A percentile compares a stretch with the other conserved stretches of the same genome.
Evolutionary conservation across 306 rosid genomes (phyloP).

Genomic region (Begonia fuchsioides): DNA sequence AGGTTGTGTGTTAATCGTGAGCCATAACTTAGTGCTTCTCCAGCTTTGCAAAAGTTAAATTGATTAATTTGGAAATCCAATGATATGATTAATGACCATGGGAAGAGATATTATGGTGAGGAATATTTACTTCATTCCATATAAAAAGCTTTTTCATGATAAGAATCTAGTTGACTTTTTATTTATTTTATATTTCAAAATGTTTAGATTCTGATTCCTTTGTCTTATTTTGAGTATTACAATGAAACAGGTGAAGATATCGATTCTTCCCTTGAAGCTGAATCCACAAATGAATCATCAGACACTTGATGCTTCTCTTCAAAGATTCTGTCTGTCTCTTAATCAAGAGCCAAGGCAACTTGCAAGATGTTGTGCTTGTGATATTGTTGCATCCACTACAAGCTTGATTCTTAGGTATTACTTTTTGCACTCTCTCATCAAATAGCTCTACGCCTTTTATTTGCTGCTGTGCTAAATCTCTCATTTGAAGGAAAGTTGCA

Average conservation of each 20-base stretch:
- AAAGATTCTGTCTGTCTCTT: neutral
- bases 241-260: neutral
- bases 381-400: too few relatives aligned
- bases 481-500: too few relatives aligned
- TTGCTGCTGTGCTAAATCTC: too few relatives aligned
- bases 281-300: conserved; percentile 5
- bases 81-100: too few relatives aligned
- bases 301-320: conserved; percentile 6
- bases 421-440: too few relatives aligned
- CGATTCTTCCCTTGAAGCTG: conserved; percentile 4
- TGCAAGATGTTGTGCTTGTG: conserved; percentile 17
- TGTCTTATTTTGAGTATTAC: neutral
- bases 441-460: too few relatives aligned
- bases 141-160: conserved; percentile 3
- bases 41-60: too few relatives aligned
- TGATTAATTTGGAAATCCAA: too few relatives aligned
- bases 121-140: too few relatives aligned
- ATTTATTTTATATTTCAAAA: neutral
- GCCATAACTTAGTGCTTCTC: neutral
- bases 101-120: too few relatives aligned
- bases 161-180: neutral
- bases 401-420: too few relatives aligned
- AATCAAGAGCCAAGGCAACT: conserved; percentile 29
- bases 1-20: neutral
- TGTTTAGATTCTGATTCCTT: neutral